Base-by-base conservation (phyloP, 2,329 filamentous ascomycete genomes). In the Fusarium sp. region DNA sequence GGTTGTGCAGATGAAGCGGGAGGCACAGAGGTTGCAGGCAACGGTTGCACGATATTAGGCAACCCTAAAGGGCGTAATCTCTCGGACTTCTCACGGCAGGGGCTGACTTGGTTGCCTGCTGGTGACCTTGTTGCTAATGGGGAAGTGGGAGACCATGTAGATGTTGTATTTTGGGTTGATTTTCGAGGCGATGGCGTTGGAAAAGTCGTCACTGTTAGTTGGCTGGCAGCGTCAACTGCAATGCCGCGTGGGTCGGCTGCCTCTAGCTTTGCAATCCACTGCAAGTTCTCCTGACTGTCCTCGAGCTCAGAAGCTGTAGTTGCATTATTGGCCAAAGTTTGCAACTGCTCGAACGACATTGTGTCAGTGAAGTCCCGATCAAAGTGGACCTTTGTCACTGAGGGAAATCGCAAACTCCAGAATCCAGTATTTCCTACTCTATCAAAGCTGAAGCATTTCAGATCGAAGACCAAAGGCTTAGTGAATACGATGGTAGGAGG, bases 371-470 rank as follows among this genome's bases (percentile, higher is more conserved):
- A 92, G 4, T 87, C 87, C 25, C 94, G 86, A 76, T 97, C 94
- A 65, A 86, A 87, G 73, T 97, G 93, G 12, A 97, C 84, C 75
- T 95, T 97, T 60, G 88, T 85, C 6, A 95, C 88, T 4, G 87
- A 84, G 2, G 94, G 92, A 74, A 97, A 97, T 2, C 94, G 87
- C 55, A 94, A 87, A 63, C 90, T 90, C 83, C 89, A 94, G 74
- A 92, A 94, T 2, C 85, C 84, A 16, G 88, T 89, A 74, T 91
- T 90, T 6, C 88, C 86, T 5, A 87, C 85, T 74, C 91, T 92
- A 64, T 94, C 91, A 71, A 94, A 97, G 1, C 91, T 90, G 67
- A 93, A 92, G 56, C 93, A 94, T 25, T 92, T 85, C 63, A 97
- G 83, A 72, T 97, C 94, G 59, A 94, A 92, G 0, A 97, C 88